Percentiles rank a stretch among this genome's conserved stretches.
These are phyloP conservation scores for Neurospora sp. DNA, from an alignment of 495 filamentous ascomycete genomes.

Conservation along the genomic window DNA sequence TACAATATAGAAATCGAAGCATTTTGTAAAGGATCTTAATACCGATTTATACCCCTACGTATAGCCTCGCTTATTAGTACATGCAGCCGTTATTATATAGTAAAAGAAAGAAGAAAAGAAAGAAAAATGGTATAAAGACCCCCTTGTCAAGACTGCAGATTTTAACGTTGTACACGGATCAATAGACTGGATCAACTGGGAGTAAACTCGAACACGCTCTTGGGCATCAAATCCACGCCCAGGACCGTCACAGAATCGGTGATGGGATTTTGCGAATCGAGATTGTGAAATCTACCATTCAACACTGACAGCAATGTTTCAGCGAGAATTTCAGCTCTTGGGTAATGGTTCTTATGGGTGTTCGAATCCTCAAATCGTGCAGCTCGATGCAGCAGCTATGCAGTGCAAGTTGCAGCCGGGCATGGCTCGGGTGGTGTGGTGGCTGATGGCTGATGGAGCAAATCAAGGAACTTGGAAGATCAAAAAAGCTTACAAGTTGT, in stretches of 20 bases:
- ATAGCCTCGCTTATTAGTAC: too few relatives aligned
- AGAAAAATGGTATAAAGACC: too few relatives aligned
- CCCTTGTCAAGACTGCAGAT: too few relatives aligned
- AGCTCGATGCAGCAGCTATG: background rate
- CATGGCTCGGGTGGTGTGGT: background rate
- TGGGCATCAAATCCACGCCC: background rate
- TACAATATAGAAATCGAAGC: too few relatives aligned
- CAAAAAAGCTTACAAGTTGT: background rate
- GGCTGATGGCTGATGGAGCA: background rate
- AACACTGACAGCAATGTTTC: background rate
- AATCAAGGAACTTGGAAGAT: background rate
- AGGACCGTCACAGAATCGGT: background rate
- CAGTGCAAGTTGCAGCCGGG: background rate
- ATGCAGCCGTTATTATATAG: too few relatives aligned
- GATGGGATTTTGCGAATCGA: background rate
- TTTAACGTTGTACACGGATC: too few relatives aligned
- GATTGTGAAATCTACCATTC: background rate
- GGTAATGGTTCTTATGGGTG: background rate
- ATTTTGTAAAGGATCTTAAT: too few relatives aligned
- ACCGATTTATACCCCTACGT: too few relatives aligned
- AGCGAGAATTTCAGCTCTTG: background rate
- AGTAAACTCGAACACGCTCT: too few relatives aligned
- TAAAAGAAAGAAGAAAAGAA: too few relatives aligned
- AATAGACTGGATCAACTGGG: too few relatives aligned
- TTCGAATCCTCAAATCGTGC: background rate